A percentile compares a stretch with the other conserved stretches of the same genome.
These are phyloP conservation scores for Crepidotus sp. DNA, from an alignment of 1,284 basidiomycete species.

Conservation along the genomic window DNA sequence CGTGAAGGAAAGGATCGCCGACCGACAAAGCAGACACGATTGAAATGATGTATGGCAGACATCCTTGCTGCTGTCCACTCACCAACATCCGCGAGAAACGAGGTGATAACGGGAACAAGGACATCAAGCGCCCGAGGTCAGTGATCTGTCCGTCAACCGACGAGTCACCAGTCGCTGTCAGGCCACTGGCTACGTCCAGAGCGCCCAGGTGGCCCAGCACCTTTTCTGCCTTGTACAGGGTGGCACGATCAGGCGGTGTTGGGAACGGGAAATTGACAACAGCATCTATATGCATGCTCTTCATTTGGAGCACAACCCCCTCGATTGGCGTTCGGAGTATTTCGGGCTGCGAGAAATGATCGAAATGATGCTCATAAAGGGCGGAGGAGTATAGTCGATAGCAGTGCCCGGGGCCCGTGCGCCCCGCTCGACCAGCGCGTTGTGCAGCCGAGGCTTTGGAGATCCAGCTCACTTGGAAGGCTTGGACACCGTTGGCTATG, in stretches of 20 bases:
- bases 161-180: conserved; percentile 22
- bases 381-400: conserved; percentile 90
- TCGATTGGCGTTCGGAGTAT: conserved; percentile 96
- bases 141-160: conserved; percentile 64
- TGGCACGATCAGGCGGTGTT: conserved; percentile 82
- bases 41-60: conserved; percentile 85
- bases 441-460: conserved; percentile 96
- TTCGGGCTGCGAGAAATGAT: conserved; percentile 82
- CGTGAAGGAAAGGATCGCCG: conserved; percentile 92
- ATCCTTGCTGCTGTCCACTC: conserved; percentile 85
- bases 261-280: conserved; percentile 98
- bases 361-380: conserved; percentile 88
- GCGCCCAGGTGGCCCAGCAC: conserved; percentile 82
- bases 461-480: conserved; percentile 92
- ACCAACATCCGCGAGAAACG: conserved; percentile 94
- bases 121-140: conserved; percentile 84
- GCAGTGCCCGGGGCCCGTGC: conserved; percentile 90
- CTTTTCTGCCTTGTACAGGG: conserved; percentile 77
- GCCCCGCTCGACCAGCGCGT: conserved; percentile 89
- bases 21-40: conserved; percentile 91
- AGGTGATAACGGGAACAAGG: conserved; percentile 88
- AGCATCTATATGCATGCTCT: conserved; percentile 97
- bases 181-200: conserved; percentile 37
- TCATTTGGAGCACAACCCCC: conserved; percentile 97
- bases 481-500: conserved; percentile 90